Percentiles rank a stretch among this genome's conserved stretches.
Conservation (phyloP, 257 asterid genomes). For the Eustoma russellianum region DNA sequence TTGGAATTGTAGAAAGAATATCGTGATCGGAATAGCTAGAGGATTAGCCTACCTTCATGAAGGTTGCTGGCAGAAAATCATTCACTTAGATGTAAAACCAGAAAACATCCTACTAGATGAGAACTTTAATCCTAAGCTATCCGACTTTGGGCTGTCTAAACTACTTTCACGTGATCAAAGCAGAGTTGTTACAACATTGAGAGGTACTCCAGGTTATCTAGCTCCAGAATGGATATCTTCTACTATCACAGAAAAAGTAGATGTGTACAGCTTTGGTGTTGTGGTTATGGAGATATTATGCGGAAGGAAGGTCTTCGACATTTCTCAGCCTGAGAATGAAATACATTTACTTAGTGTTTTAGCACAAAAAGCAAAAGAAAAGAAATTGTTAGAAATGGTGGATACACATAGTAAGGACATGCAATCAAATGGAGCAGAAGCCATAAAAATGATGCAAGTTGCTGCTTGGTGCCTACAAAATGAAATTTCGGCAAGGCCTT, state of each 20-base stretch:
- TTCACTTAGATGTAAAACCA: constrained; percentile 24
- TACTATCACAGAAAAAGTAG: constrained; percentile 22
- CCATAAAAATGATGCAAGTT: constrained; percentile 8
- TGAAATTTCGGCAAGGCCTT: constrained; percentile 10
- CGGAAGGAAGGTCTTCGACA: constrained; percentile 14
- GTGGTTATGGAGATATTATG: constrained; percentile 18
- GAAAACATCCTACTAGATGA: constrained; percentile 22
- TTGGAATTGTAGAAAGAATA: constrained; percentile 19
- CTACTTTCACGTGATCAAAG: constrained; percentile 20
- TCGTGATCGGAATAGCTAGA: constrained; percentile 21
- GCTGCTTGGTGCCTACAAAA: constrained; percentile 23
- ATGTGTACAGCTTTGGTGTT: constrained; percentile 22
- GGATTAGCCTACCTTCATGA: constrained; percentile 24
- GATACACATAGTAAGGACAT: constrained; percentile 16
- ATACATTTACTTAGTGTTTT: constrained; percentile 13
- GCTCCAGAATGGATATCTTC: constrained; percentile 22
- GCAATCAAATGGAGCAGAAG: constrained; percentile 13
- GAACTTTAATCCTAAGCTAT: constrained; percentile 17
- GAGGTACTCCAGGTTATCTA: constrained; percentile 26
- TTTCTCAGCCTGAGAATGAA: constrained; percentile 8
- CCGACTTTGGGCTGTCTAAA: constrained; percentile 25
- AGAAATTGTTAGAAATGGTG: constrained; percentile 13
- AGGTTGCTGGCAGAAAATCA: constrained; percentile 23
- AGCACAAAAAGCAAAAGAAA: constrained; percentile 16
- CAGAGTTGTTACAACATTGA: constrained; percentile 19